Evolutionary conservation across 441 rosid genomes (phyloP).

Genomic region (Croton laevigatus): DNA sequence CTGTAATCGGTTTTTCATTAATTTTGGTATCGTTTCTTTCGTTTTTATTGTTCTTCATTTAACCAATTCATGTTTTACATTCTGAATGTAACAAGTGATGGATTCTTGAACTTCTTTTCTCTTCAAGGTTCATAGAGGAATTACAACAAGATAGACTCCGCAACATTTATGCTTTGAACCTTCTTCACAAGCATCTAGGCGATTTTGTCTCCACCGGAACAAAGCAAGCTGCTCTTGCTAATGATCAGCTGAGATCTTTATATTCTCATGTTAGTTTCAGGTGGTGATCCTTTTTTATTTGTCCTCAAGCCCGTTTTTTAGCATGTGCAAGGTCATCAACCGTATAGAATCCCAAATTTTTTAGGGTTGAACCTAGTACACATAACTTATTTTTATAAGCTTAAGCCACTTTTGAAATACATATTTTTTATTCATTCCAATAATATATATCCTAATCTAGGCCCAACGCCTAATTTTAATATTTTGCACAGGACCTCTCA

Average conservation of each 20-base stretch:
- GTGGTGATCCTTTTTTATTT: background rate
- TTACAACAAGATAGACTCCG: constrained; percentile 77
- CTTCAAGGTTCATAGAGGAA: constrained; percentile 70
- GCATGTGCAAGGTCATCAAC: no score
- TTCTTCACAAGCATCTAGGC: constrained; percentile 75
- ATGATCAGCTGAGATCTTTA: constrained; percentile 67
- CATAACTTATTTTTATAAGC: no score
- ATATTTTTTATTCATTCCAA: no score
- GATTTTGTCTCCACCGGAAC: constrained; percentile 78
- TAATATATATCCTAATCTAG: no score
- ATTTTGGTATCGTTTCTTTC: no score
- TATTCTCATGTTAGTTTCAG: constrained; percentile 54
- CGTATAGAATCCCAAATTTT: no score
- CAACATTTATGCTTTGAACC: constrained; percentile 59
- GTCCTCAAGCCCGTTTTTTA: no score
- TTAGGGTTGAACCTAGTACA: no score
- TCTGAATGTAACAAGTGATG: background rate
- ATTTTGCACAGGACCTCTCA: no score
- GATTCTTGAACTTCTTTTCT: constrained; percentile 1
- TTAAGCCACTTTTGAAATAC: no score
- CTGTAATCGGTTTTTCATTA: no score
- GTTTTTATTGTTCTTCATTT: constrained; percentile 11
- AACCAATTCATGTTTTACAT: background rate
- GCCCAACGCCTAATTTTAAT: no score
- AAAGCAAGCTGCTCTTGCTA: constrained; percentile 77